Evolutionary conservation across 441 rosid species (phyloP), one percentile per base, ranked within the genome.

Genomic region (Bocquillonia castaneifolia): DNA sequence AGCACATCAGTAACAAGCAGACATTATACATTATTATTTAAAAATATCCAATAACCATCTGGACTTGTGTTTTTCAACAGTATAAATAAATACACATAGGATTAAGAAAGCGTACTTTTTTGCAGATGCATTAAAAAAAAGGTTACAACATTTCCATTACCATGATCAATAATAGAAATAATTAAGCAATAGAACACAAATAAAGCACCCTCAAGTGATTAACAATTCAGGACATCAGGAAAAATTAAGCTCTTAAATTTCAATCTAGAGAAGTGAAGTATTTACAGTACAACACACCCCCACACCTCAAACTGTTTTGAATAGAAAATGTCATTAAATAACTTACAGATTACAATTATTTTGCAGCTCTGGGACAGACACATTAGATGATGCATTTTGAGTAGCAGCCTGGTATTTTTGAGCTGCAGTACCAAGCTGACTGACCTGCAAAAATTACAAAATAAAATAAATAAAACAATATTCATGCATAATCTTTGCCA

Each of bases 361-460:
- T 80, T 92, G 98, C 76, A 95, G 73, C 73, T 95, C 99, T 3
- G 91, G 83, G 32, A 81, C 86, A 69, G 98, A 84, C 68, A 86
- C 74, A 84, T 83, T 89, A 45, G 97, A 64, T 59, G 99, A 82
- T 67, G 93, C 84, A 78, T 86, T 95, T 75, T 95, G 99, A 65
- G 93, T 76, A 9, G 95, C 86, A 73, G 92, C 87, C 76, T 92
- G 98, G 79, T 88, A 92, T 66, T 88, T 95, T 55, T 92, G 98
- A 70, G 99, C 98, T 60, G 93, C 98, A 17, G 86, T 79, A 20
- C 91, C 96, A 52, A 95, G 94, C 76, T 95, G 98, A 82, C 83
- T 88, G 66, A 92, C 96, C 98, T 95, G 86, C 75, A 78, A 63
- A 52, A 67, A 42, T 28, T 10, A 50, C 6, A 9, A 7, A 18